Conservation (phyloP, 2,329 filamentous ascomycete species). For the Aspergillus sp. region DNA sequence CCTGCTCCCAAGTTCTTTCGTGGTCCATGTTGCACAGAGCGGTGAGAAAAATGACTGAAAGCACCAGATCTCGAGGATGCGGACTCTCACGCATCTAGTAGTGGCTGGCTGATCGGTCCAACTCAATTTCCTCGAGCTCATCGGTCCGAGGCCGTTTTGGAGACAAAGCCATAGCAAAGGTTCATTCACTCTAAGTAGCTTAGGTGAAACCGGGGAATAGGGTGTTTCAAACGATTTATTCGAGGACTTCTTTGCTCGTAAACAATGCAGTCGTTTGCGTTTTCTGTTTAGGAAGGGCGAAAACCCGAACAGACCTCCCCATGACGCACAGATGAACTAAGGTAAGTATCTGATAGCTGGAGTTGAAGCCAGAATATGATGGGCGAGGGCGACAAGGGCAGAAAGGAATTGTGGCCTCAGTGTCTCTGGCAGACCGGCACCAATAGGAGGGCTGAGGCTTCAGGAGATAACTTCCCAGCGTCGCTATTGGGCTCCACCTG, state of each 20-base stretch:
- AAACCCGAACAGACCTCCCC: not conserved
- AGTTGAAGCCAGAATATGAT: not conserved
- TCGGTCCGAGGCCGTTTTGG: no score
- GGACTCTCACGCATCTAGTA: no score
- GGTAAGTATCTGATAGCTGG: not conserved
- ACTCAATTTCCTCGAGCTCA: no score
- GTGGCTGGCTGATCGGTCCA: not conserved
- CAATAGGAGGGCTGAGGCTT: slow-evolving; percentile 18
- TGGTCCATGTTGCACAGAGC: not conserved
- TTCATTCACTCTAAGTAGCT: not conserved
- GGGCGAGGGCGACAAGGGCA: slow-evolving; percentile 5
- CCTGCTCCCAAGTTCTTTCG: not conserved
- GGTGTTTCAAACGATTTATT: not conserved
- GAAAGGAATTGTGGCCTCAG: slow-evolving; percentile 10
- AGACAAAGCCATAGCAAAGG: no score
- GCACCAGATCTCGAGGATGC: not conserved
- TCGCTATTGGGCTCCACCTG: slow-evolving; percentile 19
- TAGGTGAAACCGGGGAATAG: not conserved
- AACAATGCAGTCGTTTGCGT: not conserved
- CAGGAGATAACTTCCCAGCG: slow-evolving; percentile 24
- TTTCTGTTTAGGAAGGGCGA: not conserved
- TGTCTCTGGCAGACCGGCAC: slow-evolving; percentile 7
- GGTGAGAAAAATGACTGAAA: not conserved
- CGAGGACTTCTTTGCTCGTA: not conserved
- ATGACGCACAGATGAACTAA: not conserved